A percentile compares a stretch with the other conserved stretches of the same genome.
phyloP scores from a whole-genome alignment of 169 alveolate species.

The Eimeria maxima region DNA sequence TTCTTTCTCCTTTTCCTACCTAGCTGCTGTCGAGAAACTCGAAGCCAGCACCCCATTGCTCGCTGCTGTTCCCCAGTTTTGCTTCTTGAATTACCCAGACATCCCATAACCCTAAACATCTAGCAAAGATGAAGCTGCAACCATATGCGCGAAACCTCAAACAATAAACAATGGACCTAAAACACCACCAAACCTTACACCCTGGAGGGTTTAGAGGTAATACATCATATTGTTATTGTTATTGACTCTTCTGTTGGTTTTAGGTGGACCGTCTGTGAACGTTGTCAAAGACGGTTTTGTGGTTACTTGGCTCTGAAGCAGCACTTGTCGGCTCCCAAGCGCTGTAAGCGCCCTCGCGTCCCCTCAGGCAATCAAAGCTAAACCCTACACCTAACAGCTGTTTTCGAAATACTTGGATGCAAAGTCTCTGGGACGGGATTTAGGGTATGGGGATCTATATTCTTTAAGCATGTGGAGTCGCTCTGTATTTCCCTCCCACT shows the following conservation, averaged over 20 bases:
- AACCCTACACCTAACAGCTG: neutral
- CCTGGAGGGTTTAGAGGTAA: neutral
- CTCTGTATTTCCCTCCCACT: neutral
- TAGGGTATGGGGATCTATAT: neutral
- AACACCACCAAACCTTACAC: neutral
- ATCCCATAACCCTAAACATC: too few species aligned
- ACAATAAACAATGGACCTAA: neutral
- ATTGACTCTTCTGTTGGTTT: neutral
- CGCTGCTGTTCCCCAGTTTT: neutral
- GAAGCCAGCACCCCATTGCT: neutral
- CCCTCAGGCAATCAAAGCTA: neutral
- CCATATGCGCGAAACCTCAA: too few species aligned
- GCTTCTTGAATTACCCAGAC: neutral
- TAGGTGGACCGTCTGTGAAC: slow-evolving; percentile 12
- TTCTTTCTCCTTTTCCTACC: neutral
- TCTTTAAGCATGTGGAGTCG: neutral
- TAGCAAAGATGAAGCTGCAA: too few species aligned
- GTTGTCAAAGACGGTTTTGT: neutral
- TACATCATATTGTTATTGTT: neutral
- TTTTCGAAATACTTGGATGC: neutral
- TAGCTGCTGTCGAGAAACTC: neutral
- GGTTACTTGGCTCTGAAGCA: slow-evolving; percentile 36
- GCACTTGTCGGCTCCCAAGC: neutral
- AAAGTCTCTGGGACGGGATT: neutral
- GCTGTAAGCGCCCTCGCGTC: slow-evolving; percentile 7